Conservation (phyloP, 257 asterid genomes). For the Hygrophila difformis region DNA sequence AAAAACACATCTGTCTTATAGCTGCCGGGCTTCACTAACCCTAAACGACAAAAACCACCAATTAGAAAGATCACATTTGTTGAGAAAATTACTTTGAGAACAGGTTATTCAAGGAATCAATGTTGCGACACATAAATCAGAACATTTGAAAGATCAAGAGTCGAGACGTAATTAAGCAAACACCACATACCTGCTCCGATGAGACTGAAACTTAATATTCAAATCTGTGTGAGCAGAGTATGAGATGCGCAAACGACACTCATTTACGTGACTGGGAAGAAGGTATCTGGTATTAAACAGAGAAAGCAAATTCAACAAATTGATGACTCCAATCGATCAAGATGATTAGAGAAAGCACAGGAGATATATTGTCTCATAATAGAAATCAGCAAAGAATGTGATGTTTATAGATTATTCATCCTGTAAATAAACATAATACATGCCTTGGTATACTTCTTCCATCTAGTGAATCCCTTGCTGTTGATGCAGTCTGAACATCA, state of each 20-base stretch:
- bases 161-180: slow-evolving; percentile 2
- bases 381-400: slow-evolving; percentile 2
- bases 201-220: slow-evolving; percentile 83
- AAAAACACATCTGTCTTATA: slow-evolving; percentile 52
- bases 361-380: slow-evolving; percentile 7
- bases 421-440: slow-evolving; percentile 17
- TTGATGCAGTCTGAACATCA: slow-evolving; percentile 63
- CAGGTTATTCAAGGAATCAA: slow-evolving; percentile 7
- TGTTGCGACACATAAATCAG: slow-evolving; percentile 12
- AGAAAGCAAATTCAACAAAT: slow-evolving; percentile 14
- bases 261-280: slow-evolving; percentile 62
- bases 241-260: slow-evolving; percentile 65
- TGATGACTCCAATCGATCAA: slow-evolving; percentile 6
- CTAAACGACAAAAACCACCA: slow-evolving; percentile 51
- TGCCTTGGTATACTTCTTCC: slow-evolving; percentile 87
- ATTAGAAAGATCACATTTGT: slow-evolving; percentile 32
- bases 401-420: slow-evolving; percentile 3
- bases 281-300: slow-evolving; percentile 49
- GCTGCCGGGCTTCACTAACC: slow-evolving; percentile 69
- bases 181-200: slow-evolving; percentile 63
- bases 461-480: slow-evolving; percentile 77
- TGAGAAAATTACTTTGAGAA: slow-evolving; percentile 7
- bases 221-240: slow-evolving; percentile 86
- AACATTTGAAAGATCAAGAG: slow-evolving; percentile 16
- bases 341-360: neutral